Evolutionary conservation across 225 moss, liverwort and hornwort species (phyloP), one percentile per base, ranked within the genome.

Genomic region (Straminergon stramineum): DNA sequence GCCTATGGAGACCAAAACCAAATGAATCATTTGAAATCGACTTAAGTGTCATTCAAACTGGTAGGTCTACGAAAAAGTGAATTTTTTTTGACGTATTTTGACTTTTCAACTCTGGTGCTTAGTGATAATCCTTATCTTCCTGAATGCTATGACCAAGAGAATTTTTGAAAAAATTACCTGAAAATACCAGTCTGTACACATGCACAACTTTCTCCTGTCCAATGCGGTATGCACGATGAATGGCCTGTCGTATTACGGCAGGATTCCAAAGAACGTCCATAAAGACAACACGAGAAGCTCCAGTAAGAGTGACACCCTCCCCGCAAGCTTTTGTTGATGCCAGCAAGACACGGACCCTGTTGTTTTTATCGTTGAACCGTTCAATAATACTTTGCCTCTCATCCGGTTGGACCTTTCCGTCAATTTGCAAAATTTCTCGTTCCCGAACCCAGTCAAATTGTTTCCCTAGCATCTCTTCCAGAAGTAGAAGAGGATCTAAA

Each of bases 191-290:
- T 93, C 99, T 92, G 94, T 99, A 99, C n/a, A 99, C 99, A 85
- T 97, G 94, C 32, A 99, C 99, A 83, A 91, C 87, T 87, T 93
- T 97, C 90, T 91, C 92, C 90, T 99, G 99, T 17, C 97, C 99
- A 57, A 97, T 90, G 79, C 99, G 92, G 90, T 93, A 99, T 70
- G 99, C 99, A 84, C 99, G 94, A 93, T 98, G 97, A 67, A 96
- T 96, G 66, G 99, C 99, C 91, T 99, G 99, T 86, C 96, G 94
- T 62, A 97, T 96, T 79, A 97, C 97, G 15, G 99, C 97, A 56
- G 99, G 99, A 87, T 99, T 99, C 99, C 99, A 99, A 53, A 97
- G 92, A 24, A 99, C 97, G 91, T 97, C 99, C 95, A 99, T 92
- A 85, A 97, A 97, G 78, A 99, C 86, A 57, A 99, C 96, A 87